Evolutionary conservation across 2,329 filamentous ascomycete species (phyloP).

Genomic region (Fusarium burgessii): DNA sequence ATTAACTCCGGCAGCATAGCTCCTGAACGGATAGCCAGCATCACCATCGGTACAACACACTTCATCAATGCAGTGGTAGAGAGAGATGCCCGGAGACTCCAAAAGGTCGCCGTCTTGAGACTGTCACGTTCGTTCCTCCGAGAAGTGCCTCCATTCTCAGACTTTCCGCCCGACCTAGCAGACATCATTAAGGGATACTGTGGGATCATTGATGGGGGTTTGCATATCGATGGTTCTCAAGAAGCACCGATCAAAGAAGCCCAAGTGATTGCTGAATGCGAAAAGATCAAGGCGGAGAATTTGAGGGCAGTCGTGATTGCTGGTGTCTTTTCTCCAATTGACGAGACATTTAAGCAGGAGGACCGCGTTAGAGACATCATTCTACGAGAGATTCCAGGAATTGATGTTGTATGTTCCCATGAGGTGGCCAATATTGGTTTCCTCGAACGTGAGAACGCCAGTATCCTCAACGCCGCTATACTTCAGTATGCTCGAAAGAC

Average conservation of each 20-base stretch:
- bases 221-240: conserved; percentile 4
- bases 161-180: conserved; percentile 48
- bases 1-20: conserved; percentile 48
- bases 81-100: conserved; percentile 53
- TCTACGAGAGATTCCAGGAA: background rate
- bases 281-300: background rate
- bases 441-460: conserved; percentile 64
- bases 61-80: conserved; percentile 67
- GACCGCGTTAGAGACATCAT: conserved; percentile 47
- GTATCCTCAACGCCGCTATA: conserved; percentile 65
- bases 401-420: conserved; percentile 41
- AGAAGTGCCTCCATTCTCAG: conserved; percentile 59
- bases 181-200: conserved; percentile 4
- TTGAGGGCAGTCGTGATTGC: background rate
- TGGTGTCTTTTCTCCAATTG: background rate
- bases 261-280: background rate
- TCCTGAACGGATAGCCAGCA: conserved; percentile 25
- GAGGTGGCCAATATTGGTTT: conserved; percentile 54
- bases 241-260: background rate
- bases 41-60: conserved; percentile 63
- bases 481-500: conserved; percentile 60
- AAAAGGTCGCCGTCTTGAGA: conserved; percentile 48
- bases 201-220: background rate
- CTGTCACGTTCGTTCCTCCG: background rate
- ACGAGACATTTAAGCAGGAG: background rate